Base-by-base conservation (phyloP, 1,139 yeast genomes). In the Yarrowia galli region DNA sequence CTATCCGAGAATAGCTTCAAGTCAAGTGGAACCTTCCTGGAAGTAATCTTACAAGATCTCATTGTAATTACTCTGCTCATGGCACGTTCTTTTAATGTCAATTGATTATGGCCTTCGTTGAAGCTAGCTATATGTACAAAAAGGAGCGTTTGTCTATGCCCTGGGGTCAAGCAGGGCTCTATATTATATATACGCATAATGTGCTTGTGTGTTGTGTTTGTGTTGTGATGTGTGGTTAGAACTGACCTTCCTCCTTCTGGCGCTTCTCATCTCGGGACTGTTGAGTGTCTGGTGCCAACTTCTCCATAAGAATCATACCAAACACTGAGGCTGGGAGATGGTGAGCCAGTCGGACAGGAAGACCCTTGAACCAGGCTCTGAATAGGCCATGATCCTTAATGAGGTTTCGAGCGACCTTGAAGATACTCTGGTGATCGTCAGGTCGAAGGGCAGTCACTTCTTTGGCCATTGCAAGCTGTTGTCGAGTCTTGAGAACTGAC, bases 301-400 rank as follows among this genome's bases (percentile, higher is more conserved):
- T 61, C 25, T 61, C 66, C 66, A 61, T 61, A 15, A 61, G 46
- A 46, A 48, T 48, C 66, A 61, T 61, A 3, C 66, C 66, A n/a
- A 61, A 46, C 12, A 48, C 66, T 5, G 56, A 46, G 20, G 56
- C 66, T 4, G 66, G 66, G 9, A 61, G 36, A 46, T 61, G 66
- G 23, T 61, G 66, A 3, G 56, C 56, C 25, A 61, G 18, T n/a
- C 66, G 32, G 10, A 61, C 66, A 22, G 56, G 56, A 13, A 61
- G 66, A 61, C 66, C 66, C 45, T 48, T 46, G 56, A 61, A 61
- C 66, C 66, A 61, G 15, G 66, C 66, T 22, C 56, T 16, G 6
- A 61, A n/a, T 12, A 61, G 23, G 1, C 66, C 66, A n/a, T 61
- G 66, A 20, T 61, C 66, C 25, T 38, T 35, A 9, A 61, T 61